Evolutionary conservation across 169 alveolate species (phyloP), one percentile per base, ranked within the genome.

Genomic region (Cryptosporidium canis): DNA sequence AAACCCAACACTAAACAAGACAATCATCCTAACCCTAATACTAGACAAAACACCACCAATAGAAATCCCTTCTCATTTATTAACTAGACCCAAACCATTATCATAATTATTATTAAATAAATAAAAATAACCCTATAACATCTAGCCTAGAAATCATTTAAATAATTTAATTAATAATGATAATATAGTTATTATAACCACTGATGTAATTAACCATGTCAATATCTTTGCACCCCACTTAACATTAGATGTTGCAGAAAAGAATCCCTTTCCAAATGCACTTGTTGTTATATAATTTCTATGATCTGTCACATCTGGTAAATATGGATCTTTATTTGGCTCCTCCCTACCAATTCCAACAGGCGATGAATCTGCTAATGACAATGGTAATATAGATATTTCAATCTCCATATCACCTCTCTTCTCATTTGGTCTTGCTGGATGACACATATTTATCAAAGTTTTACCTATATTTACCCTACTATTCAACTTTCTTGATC

Each of bases 291-390:
- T 93, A 83, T 92, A 95, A 5, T 95, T 93, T 47, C 98, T 91
- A 85, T 96, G 95, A 56, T 95, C 97, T 29, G 94, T 90, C 21
- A 96, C 97, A 4, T 91, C 91, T 3, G 97, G 97, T 18, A 96
- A 91, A 90, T 90, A 95, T 8, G 98, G 98, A 67, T 95, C 96
- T 55, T 92, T 90, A 72, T 96, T 96, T 11, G 98, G 98, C 66
- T 94, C 97, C 39, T 95, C 97, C 29, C 98, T 61, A 14, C 98
- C 98, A 66, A 92, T 92, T 18, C 98, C 98, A 29, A 95, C 98
- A 3, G 97, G 96, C 18, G 90, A 85, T 11, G 92, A 66, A 61
- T 94, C 95, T 21, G 98, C 97, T 61, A 95, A 43, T 41, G 87
- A 77, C n/a, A 90, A 93, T 16, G 96, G 92, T 47, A 95, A 66